Evolutionary conservation across 495 filamentous ascomycete species (phyloP).

Genomic region (Rhizodiscina lignyota): DNA sequence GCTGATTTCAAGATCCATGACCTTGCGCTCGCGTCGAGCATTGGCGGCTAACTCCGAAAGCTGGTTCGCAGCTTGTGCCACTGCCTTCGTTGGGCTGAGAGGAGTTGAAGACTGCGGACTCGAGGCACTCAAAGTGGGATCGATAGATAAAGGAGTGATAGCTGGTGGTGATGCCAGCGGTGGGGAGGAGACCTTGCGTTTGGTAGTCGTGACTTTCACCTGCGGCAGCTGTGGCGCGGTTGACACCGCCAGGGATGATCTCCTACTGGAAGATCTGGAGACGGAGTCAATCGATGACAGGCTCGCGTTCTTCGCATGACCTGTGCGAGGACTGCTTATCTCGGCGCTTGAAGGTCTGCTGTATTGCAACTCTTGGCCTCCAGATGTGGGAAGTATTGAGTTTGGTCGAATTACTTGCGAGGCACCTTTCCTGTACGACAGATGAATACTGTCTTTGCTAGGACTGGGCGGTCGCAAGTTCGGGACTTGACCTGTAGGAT

Average conservation of each 20-base stretch:
- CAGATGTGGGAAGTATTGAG: no score
- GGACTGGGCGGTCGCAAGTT: slow-evolving; percentile 17
- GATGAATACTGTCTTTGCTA: slow-evolving; percentile 22
- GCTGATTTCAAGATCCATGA: slow-evolving; percentile 93
- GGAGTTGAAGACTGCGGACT: no score
- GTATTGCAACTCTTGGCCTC: no score
- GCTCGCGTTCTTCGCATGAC: slow-evolving; percentile 14
- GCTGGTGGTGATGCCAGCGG: no score
- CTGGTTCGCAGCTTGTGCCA: slow-evolving; percentile 24
- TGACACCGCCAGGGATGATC: not conserved
- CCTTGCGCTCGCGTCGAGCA: slow-evolving; percentile 82
- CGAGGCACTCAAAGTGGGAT: no score
- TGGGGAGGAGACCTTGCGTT: no score
- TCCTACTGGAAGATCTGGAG: slow-evolving; percentile 1
- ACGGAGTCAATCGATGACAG: slow-evolving; percentile 16
- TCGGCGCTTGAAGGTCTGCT: no score
- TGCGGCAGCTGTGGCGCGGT: slow-evolving; percentile 1
- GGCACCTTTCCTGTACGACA: slow-evolving; percentile 24
- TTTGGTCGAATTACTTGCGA: slow-evolving; percentile 20
- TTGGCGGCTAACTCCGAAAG: slow-evolving; percentile 57
- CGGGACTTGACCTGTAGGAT: slow-evolving; percentile 2
- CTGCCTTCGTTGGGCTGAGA: slow-evolving; percentile 31
- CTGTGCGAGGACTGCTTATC: no score
- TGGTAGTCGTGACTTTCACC: no score
- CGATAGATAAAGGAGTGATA: no score